Evolutionary conservation across 2,329 filamentous ascomycete species (phyloP).

Genomic region (Aspergillus quadrilineatus): DNA sequence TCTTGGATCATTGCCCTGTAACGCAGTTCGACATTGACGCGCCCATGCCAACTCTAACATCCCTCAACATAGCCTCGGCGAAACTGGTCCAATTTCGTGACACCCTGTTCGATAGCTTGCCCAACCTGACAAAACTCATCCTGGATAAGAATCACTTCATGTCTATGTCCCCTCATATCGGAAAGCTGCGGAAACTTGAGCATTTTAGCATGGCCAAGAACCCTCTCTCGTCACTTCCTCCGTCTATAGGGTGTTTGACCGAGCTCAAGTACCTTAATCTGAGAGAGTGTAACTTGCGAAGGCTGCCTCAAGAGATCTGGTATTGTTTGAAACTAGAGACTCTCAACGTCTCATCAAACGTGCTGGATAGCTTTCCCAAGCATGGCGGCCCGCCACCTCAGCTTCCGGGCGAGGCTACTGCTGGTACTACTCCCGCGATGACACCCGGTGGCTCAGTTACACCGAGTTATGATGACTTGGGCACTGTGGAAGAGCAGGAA

Average conservation of each 20-base stretch:
- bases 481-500: slow-evolving; percentile 61
- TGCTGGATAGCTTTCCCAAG: slow-evolving; percentile 87
- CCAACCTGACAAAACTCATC: slow-evolving; percentile 81
- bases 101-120: slow-evolving; percentile 80
- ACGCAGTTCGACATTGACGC: slow-evolving; percentile 84
- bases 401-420: slow-evolving; percentile 53
- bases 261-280: slow-evolving; percentile 86
- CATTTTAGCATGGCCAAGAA: slow-evolving; percentile 95
- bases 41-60: slow-evolving; percentile 76
- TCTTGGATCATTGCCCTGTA: slow-evolving; percentile 91
- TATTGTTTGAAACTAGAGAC: slow-evolving; percentile 87
- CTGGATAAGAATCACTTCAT: slow-evolving; percentile 96
- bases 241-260: slow-evolving; percentile 81
- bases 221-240: slow-evolving; percentile 75
- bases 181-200: slow-evolving; percentile 77
- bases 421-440: slow-evolving; percentile 48
- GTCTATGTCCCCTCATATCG: slow-evolving; percentile 80
- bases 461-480: slow-evolving; percentile 76
- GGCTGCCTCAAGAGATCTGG: slow-evolving; percentile 92
- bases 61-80: slow-evolving; percentile 84
- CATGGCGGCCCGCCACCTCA: slow-evolving; percentile 66
- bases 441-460: slow-evolving; percentile 56
- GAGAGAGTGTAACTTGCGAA: slow-evolving; percentile 87
- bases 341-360: slow-evolving; percentile 92
- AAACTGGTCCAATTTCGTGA: slow-evolving; percentile 87